Base-by-base conservation (phyloP, 371 early-diverging fungal genomes). In the Saksenaea oblongispora region DNA sequence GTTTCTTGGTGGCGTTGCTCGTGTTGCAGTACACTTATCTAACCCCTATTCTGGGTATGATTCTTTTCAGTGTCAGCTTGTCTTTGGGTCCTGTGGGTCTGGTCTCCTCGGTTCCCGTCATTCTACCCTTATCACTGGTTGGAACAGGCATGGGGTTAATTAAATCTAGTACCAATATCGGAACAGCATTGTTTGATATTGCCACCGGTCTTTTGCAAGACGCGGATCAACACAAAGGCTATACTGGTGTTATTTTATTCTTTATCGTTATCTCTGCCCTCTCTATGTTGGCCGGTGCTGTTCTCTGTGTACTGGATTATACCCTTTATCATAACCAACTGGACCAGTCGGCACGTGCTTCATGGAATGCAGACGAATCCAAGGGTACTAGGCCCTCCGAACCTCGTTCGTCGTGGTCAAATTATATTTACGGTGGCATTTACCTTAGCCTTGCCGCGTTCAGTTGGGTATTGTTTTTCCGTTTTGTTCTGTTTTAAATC, bases 141-240 rank as follows among this genome's bases (percentile, higher is more conserved):
- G 91, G 91, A 17, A 90, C 91, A 5, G 91, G 86, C 17, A 75
- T 90, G 65, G 90, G 91, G 0, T 63, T 89, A n/a, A 78, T 87
- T 72, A 91, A 91, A 67, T 84, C 87, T 5, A 76, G 83, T 1
- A 83, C 78, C 55, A 90, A 90, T 59, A 80, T 88, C 18, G 90
- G 90, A 10, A 75, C 80, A 3, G 78, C 89, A 1, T 61, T 90
- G 14, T 82, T 88, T 47, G 91, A 91, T 64, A 89, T 90, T 53
- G 54, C 81, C 15, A 76, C 86, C 26, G 91, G 91, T 10, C 65
- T 80, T 8, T 68, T 91, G 54, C 91, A 91, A 62, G 89, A 90
- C 62, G 55, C 54, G 1, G 76, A 78, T 59, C 58, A 71, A 1
- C 42, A 76, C 35, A 74, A 72, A 44, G 80, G 83, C 28, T 89